These are phyloP conservation scores for Saturnispora hagleri DNA, from an alignment of 805 yeast genomes.

Conservation along the genomic window DNA sequence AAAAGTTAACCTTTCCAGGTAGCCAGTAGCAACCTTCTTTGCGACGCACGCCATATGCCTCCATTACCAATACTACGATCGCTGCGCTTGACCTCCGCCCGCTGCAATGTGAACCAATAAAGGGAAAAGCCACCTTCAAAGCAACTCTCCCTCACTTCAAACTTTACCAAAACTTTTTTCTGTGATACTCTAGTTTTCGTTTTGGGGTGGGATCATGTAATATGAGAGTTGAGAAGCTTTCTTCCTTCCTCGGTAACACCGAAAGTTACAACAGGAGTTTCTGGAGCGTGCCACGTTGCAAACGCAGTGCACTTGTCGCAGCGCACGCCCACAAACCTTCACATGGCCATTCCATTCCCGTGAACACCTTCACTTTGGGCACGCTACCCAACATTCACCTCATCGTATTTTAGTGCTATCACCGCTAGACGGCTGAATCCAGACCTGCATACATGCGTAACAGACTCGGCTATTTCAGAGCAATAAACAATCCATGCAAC, in stretches of 20 bases:
- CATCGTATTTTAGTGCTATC: neutral
- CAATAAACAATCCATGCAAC: neutral
- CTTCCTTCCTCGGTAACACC: neutral
- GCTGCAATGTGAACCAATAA: too few species aligned
- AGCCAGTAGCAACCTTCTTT: neutral
- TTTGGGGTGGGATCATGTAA: neutral
- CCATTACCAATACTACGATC: too few species aligned
- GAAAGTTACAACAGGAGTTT: neutral
- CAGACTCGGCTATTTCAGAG: neutral
- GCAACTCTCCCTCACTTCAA: too few species aligned
- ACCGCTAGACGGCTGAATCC: neutral
- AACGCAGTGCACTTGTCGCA: too few species aligned
- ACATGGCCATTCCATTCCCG: neutral
- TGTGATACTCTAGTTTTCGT: neutral
- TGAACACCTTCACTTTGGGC: neutral
- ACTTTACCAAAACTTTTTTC: neutral
- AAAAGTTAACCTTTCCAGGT: neutral
- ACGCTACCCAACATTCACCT: neutral
- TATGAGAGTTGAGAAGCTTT: neutral
- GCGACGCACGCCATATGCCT: too few species aligned
- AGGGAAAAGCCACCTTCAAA: too few species aligned
- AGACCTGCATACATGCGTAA: neutral
- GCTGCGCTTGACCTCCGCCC: too few species aligned
- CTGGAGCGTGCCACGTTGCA: neutral
- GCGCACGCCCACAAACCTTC: neutral